Conservation (phyloP, 2,329 filamentous ascomycete genomes). For the Colletotrichum cuscutae region DNA sequence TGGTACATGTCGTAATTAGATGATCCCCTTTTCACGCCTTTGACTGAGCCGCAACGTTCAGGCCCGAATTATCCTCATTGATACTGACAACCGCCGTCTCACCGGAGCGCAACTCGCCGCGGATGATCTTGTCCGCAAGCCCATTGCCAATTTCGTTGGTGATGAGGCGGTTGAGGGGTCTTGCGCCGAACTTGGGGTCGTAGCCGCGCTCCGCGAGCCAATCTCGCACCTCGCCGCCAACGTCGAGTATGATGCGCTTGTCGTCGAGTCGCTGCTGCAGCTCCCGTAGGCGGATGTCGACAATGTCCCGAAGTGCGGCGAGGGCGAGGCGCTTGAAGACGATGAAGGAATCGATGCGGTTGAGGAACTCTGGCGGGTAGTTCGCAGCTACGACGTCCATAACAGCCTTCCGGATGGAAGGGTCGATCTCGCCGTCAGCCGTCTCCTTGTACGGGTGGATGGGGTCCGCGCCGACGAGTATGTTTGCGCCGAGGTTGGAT, state of each 20-base stretch:
- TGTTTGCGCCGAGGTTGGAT: constrained; percentile 92
- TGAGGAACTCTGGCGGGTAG: constrained; percentile 94
- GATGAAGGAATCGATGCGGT: constrained; percentile 97
- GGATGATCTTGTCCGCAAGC: constrained; percentile 91
- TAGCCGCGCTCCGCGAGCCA: constrained; percentile 94
- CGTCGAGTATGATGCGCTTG: constrained; percentile 80
- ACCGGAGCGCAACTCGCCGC: constrained; percentile 81
- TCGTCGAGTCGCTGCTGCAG: constrained; percentile 86
- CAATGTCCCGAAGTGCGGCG: constrained; percentile 86
- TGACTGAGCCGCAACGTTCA: constrained; percentile 57
- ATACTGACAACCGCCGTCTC: constrained; percentile 78
- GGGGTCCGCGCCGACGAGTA: constrained; percentile 81
- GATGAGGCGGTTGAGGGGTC: constrained; percentile 91
- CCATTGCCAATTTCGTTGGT: constrained; percentile 89
- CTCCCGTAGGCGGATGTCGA: constrained; percentile 90
- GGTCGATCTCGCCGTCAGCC: constrained; percentile 74
- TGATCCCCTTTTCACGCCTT: background rate
- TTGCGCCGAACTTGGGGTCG: constrained; percentile 89
- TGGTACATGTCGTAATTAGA: constrained; percentile 4
- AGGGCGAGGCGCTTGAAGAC: constrained; percentile 89
- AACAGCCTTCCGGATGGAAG: constrained; percentile 79
- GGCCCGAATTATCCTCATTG: constrained; percentile 67
- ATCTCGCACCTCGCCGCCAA: constrained; percentile 76
- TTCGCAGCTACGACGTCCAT: constrained; percentile 84
- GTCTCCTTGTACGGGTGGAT: constrained; percentile 72